Evolutionary conservation across 1,139 yeast species (phyloP).

Genomic region (Lodderomyces metapsilosis): DNA sequence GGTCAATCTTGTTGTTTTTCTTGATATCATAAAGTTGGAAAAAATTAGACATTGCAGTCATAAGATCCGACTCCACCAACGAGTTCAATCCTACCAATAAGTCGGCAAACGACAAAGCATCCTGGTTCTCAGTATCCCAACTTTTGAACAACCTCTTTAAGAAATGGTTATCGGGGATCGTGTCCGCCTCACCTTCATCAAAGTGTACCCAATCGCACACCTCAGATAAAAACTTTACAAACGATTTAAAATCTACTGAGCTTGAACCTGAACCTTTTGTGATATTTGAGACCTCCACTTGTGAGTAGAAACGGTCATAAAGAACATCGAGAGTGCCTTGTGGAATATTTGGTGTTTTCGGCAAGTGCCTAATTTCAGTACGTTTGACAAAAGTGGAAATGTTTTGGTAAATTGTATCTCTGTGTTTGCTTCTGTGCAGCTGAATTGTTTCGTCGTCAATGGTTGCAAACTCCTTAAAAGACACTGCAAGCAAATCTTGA

Average conservation of each 20-base stretch:
- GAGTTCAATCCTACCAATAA: constrained; percentile 72
- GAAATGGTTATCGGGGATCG: constrained; percentile 41
- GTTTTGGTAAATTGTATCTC: constrained; percentile 76
- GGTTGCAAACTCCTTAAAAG: constrained; percentile 84
- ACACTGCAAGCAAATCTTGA: constrained; percentile 86
- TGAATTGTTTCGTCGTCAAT: constrained; percentile 74
- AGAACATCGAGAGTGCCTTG: constrained; percentile 62
- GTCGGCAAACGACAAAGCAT: constrained; percentile 64
- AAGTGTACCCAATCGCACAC: constrained; percentile 72
- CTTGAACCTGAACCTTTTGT: constrained; percentile 72
- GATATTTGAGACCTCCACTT: constrained; percentile 61
- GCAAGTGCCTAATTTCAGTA: constrained; percentile 83
- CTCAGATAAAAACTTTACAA: constrained; percentile 71
- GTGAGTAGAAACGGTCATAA: constrained; percentile 82
- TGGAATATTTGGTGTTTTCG: constrained; percentile 63
- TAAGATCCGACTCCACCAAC: constrained; percentile 68
- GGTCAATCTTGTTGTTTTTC: constrained; percentile 61
- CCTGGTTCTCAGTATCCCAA: constrained; percentile 62
- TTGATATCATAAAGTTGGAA: constrained; percentile 70
- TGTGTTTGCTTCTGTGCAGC: constrained; percentile 67
- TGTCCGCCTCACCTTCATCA: constrained; percentile 9
- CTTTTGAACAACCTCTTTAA: constrained; percentile 61
- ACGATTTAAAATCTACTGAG: constrained; percentile 70
- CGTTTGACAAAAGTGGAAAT: constrained; percentile 89
- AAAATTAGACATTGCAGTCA: constrained; percentile 77